Conservation (phyloP, 768 basidiomycete species). For the Pleurotus pulmonarius region DNA sequence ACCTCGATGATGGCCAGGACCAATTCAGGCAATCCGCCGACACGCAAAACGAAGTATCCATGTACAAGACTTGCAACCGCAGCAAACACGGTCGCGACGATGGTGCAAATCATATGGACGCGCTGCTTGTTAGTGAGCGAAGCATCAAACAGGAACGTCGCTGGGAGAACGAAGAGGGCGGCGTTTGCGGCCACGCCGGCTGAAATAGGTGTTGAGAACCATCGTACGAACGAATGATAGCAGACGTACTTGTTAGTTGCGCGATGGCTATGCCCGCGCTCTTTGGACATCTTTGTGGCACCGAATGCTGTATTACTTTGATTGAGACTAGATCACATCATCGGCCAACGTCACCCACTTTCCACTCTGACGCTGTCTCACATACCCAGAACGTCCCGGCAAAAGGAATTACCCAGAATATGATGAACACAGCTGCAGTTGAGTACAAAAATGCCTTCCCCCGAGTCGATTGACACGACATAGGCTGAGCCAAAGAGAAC, state of each 20-base stretch:
- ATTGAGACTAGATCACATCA: conserved; percentile 3
- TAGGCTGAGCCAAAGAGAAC: conserved; percentile 37
- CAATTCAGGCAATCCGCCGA: conserved; percentile 18
- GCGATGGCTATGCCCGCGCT: conserved; percentile 37
- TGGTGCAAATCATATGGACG: conserved; percentile 36
- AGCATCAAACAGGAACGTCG: conserved; percentile 35
- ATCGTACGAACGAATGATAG: not conserved
- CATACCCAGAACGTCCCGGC: conserved; percentile 33
- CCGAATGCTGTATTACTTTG: conserved; percentile 25
- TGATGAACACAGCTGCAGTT: conserved; percentile 14
- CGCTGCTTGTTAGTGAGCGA: conserved; percentile 26
- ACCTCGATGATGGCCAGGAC: conserved; percentile 34
- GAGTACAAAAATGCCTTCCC: too few relatives aligned
- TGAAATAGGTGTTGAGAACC: not conserved
- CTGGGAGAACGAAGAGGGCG: conserved; percentile 38
- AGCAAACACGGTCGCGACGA: conserved; percentile 38
- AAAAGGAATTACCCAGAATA: conserved; percentile 26
- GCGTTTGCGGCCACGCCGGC: conserved; percentile 39
- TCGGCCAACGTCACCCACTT: conserved; percentile 7
- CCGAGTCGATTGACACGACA: conserved; percentile 15
- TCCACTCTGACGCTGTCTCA: conserved; percentile 20
- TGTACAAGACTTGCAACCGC: conserved; percentile 33
- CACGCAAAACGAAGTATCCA: conserved; percentile 24
- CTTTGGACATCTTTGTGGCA: conserved; percentile 33
- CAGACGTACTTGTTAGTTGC: conserved; percentile 40